Percentiles rank a stretch among this genome's conserved stretches.
These are phyloP conservation scores for Suillus paluster DNA, from an alignment of 768 basidiomycete genomes.

Conservation along the genomic window DNA sequence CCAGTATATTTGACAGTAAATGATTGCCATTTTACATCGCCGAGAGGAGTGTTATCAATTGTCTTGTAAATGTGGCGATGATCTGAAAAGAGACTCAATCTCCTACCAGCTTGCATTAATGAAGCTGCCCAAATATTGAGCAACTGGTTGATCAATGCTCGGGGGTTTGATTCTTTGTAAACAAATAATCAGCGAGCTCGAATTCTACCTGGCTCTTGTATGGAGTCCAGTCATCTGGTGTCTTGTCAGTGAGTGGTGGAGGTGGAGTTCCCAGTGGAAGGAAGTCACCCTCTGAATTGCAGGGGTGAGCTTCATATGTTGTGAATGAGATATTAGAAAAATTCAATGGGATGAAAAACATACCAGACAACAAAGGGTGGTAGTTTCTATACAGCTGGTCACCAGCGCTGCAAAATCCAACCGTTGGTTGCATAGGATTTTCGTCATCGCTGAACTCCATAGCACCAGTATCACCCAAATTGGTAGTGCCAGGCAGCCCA, in stretches of 20 bases:
- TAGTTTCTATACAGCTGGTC: conserved; percentile 9
- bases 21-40: conserved; percentile 35
- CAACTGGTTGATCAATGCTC: conserved; percentile 19
- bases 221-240: conserved; percentile 16
- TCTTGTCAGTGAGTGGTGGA: background rate
- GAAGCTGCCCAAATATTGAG: conserved; percentile 23
- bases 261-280: conserved; percentile 11
- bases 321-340: background rate
- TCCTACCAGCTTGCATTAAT: conserved; percentile 12
- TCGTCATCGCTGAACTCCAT: background rate
- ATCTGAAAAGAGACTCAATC: conserved; percentile 30
- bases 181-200: conserved; percentile 26
- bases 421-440: background rate
- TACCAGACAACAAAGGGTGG: conserved; percentile 10
- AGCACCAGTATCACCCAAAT: too few species aligned
- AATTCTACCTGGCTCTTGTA: conserved; percentile 19
- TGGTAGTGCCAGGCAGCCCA: background rate
- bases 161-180: conserved; percentile 22
- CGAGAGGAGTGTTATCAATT: conserved; percentile 30
- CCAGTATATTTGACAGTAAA: conserved; percentile 25
- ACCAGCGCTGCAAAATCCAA: conserved; percentile 3
- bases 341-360: background rate
- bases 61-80: conserved; percentile 24
- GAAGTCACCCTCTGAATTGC: conserved; percentile 9
- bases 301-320: conserved; percentile 6